Percentiles rank a stretch among this genome's conserved stretches.
Evolutionary conservation across 2,329 filamentous ascomycete genomes (phyloP).

Genomic region (Nakataea oryzae): DNA sequence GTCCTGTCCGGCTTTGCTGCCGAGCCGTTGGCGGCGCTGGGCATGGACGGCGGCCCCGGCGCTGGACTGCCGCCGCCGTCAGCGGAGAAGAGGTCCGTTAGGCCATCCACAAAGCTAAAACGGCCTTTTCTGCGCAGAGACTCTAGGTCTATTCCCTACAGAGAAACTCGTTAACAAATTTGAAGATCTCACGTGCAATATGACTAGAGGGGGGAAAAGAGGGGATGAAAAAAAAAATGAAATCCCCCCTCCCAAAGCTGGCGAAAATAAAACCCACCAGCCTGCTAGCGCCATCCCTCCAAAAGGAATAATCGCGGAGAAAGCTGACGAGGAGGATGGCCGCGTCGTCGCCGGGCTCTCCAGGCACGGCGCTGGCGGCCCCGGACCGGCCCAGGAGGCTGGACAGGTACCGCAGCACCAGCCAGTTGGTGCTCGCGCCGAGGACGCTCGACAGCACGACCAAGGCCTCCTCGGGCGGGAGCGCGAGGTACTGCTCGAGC

Average conservation of each 20-base stretch:
- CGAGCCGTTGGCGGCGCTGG: neutral
- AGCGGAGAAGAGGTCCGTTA: slow-evolving; percentile 43
- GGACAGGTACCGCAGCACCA: slow-evolving; percentile 44
- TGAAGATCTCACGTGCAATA: no score
- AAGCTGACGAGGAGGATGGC: slow-evolving; percentile 74
- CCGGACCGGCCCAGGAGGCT: neutral
- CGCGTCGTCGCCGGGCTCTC: slow-evolving; percentile 16
- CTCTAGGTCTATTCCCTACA: slow-evolving; percentile 62
- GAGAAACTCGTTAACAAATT: neutral
- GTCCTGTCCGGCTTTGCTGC: neutral
- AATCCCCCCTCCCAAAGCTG: neutral
- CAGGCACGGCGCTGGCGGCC: slow-evolving; percentile 12
- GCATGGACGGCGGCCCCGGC: neutral
- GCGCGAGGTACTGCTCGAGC: slow-evolving; percentile 51
- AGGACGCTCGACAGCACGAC: slow-evolving; percentile 59
- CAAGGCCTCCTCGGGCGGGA: slow-evolving; percentile 48
- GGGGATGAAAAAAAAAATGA: slow-evolving; percentile 1
- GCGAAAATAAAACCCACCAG: slow-evolving; percentile 36
- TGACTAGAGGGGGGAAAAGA: no score
- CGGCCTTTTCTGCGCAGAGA: slow-evolving; percentile 42
- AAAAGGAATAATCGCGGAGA: slow-evolving; percentile 67
- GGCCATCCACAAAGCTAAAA: slow-evolving; percentile 67
- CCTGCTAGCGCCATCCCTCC: slow-evolving; percentile 60
- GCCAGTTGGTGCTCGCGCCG: slow-evolving; percentile 55
- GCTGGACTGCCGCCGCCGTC: slow-evolving; percentile 1